Conservation (phyloP, 306 rosid species). For the Glycine soja region DNA sequence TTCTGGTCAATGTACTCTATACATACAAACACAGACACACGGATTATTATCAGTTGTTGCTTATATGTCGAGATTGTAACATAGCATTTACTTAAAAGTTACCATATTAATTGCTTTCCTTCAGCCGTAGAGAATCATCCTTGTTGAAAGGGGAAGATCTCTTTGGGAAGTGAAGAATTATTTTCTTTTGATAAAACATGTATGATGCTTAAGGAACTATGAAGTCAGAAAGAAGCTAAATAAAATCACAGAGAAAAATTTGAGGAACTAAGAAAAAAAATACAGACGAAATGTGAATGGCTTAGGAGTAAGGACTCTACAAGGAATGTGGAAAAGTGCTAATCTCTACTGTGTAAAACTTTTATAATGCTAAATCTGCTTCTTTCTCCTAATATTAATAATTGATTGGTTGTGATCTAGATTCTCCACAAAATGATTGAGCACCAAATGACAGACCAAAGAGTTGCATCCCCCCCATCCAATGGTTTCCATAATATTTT, state of each 20-base stretch:
- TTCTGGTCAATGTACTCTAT: neutral
- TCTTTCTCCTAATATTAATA: neutral
- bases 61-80: slow-evolving; percentile 21
- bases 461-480: neutral
- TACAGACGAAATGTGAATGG: neutral
- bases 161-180: slow-evolving; percentile 11
- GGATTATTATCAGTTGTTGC: slow-evolving; percentile 30
- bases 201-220: slow-evolving; percentile 17
- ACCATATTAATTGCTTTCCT: slow-evolving; percentile 8
- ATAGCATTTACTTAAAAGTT: slow-evolving; percentile 11
- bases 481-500: slow-evolving; percentile 14
- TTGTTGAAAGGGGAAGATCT: slow-evolving; percentile 17
- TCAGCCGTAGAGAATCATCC: neutral
- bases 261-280: slow-evolving; percentile 7
- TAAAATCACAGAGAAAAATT: slow-evolving; percentile 17
- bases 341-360: neutral
- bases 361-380: slow-evolving; percentile 2
- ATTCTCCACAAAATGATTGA: slow-evolving; percentile 3
- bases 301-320: slow-evolving; percentile 32
- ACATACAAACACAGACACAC: neutral
- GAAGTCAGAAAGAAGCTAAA: slow-evolving; percentile 23
- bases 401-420: slow-evolving; percentile 18
- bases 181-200: slow-evolving; percentile 8
- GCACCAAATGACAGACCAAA: slow-evolving; percentile 29
- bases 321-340: slow-evolving; percentile 18